A percentile compares a stretch with the other conserved stretches of the same genome.
These are phyloP conservation scores for Triticum aestivum DNA, from an alignment of 176 grass and related monocot species.

Conservation along the genomic window DNA sequence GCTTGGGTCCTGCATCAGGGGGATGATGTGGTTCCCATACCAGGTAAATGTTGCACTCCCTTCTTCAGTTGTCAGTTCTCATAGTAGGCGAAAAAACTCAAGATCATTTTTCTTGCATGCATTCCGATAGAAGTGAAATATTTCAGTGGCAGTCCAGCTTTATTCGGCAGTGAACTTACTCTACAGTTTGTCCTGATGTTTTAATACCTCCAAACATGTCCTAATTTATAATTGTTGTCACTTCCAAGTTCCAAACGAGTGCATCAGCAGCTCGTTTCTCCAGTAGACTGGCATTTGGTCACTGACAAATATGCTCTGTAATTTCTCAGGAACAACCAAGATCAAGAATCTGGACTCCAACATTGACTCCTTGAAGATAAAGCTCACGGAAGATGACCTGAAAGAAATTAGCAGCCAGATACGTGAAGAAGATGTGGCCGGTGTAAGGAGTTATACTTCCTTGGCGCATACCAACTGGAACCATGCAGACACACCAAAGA, in stretches of 20 bases:
- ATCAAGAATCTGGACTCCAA: conserved; percentile 68
- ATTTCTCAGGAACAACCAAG: conserved; percentile 68
- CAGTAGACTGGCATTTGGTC: conserved; percentile 1
- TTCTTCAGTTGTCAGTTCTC: background rate
- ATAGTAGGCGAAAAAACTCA: background rate
- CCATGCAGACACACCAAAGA: conserved; percentile 58
- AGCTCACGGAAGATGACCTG: conserved; percentile 51
- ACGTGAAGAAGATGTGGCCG: conserved; percentile 50
- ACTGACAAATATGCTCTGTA: background rate
- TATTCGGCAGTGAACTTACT: background rate
- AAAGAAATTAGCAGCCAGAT: conserved; percentile 57
- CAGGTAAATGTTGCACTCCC: conserved; percentile 47
- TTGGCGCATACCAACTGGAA: conserved; percentile 36
- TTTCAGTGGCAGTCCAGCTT: background rate
- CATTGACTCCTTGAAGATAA: conserved; percentile 56
- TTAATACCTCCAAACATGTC: background rate
- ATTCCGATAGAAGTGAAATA: background rate
- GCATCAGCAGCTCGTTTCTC: background rate
- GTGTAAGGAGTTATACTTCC: conserved; percentile 42
- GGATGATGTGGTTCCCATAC: conserved; percentile 66
- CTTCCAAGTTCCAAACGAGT: background rate
- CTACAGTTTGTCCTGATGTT: background rate
- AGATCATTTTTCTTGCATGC: background rate
- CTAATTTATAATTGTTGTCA: background rate
- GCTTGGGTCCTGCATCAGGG: conserved; percentile 83